A percentile compares a stretch with the other conserved stretches of the same genome.
Conservation (phyloP, 1,284 basidiomycete genomes). For the Sporisorium graminicola region DNA sequence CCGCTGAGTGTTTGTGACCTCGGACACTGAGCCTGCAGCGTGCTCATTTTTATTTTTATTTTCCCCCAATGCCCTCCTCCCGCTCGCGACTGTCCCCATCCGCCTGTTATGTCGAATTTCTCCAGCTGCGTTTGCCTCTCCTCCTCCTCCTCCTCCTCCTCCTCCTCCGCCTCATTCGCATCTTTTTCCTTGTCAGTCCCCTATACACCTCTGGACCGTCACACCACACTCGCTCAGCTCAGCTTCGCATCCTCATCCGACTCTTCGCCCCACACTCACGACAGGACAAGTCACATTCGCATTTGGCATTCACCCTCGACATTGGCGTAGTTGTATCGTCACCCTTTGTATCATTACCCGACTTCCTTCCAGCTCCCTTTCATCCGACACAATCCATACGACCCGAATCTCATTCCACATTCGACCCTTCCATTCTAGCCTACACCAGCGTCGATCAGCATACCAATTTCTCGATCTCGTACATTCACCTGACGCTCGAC, state of each 20-base stretch:
- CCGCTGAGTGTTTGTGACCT: slow-evolving; percentile 5
- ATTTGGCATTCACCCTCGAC: neutral
- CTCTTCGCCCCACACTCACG: neutral
- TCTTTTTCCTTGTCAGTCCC: neutral
- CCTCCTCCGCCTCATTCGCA: neutral
- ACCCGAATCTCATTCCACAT: too few relatives aligned
- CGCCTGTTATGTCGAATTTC: too few relatives aligned
- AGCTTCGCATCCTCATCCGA: neutral
- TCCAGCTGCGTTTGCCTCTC: neutral
- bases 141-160: neutral
- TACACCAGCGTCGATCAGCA: neutral
- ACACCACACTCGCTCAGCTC: neutral
- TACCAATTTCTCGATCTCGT: too few relatives aligned
- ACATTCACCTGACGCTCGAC: neutral
- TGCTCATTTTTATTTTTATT: slow-evolving; percentile 8
- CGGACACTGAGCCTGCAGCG: slow-evolving; percentile 2
- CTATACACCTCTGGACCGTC: neutral
- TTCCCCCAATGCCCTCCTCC: neutral
- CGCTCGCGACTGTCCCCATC: slow-evolving; percentile 2
- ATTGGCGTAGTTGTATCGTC: neutral
- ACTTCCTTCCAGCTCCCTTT: neutral
- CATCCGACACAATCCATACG: too few relatives aligned
- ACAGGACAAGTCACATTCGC: neutral
- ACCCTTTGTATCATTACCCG: neutral
- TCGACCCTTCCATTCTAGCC: too few relatives aligned